These are phyloP conservation scores for Wickerhamia fluorescens DNA, from an alignment of 805 yeast genomes.

Conservation along the genomic window DNA sequence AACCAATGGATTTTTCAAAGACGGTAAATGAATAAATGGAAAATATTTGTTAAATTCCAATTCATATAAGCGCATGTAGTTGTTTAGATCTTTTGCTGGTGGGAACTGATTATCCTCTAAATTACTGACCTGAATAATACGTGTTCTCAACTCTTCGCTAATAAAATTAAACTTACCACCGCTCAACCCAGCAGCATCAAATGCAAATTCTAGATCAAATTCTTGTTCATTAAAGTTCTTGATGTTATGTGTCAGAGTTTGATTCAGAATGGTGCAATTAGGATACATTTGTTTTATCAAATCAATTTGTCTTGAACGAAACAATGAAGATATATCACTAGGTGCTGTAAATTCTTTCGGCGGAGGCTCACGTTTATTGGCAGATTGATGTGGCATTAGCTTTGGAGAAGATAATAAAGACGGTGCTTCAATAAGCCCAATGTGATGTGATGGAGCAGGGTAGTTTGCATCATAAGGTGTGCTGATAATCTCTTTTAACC, in stretches of 20 bases:
- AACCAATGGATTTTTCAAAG: slow-evolving; percentile 36
- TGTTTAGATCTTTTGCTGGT: slow-evolving; percentile 65
- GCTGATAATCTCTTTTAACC: slow-evolving; percentile 66
- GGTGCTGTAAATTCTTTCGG: slow-evolving; percentile 16
- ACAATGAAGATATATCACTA: slow-evolving; percentile 51
- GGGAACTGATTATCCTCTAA: slow-evolving; percentile 62
- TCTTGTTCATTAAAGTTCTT: too few species aligned
- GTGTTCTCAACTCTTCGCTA: slow-evolving; percentile 39
- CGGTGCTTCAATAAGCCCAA: slow-evolving; percentile 49
- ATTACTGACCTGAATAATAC: slow-evolving; percentile 48
- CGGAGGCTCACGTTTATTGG: slow-evolving; percentile 15
- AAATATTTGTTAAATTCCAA: slow-evolving; percentile 74
- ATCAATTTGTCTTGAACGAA: slow-evolving; percentile 61
- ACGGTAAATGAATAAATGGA: slow-evolving; percentile 75
- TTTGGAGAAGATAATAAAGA: slow-evolving; percentile 7
- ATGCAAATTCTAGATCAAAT: slow-evolving; percentile 6
- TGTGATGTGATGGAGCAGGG: slow-evolving; percentile 44
- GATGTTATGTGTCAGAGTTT: background rate
- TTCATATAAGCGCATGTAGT: slow-evolving; percentile 67
- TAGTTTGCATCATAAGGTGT: slow-evolving; percentile 59
- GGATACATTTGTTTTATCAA: slow-evolving; percentile 42
- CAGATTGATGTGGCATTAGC: slow-evolving; percentile 4
- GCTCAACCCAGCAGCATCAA: slow-evolving; percentile 4
- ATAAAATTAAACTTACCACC: slow-evolving; percentile 7
- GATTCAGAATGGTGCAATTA: slow-evolving; percentile 1